These are phyloP conservation scores for Aspergillus cavernicola DNA, from an alignment of 495 filamentous ascomycete genomes.

Conservation along the genomic window DNA sequence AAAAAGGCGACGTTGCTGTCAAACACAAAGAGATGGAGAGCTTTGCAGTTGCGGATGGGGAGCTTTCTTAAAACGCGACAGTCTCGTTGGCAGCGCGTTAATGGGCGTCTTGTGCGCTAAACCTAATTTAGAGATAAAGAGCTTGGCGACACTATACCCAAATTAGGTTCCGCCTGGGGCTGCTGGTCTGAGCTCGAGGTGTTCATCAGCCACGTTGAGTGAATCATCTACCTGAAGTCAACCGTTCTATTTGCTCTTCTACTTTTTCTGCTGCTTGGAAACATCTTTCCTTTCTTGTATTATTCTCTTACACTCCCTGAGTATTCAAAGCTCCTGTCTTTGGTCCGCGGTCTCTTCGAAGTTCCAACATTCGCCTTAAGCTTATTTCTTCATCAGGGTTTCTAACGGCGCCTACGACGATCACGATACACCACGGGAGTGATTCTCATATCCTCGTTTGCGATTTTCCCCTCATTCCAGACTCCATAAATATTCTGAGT, in stretches of 20 bases:
- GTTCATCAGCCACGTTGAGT: neutral
- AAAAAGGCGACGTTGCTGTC: neutral
- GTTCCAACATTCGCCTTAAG: constrained; percentile 17
- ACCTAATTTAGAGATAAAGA: constrained; percentile 12
- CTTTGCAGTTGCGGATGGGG: constrained; percentile 17
- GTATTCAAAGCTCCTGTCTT: constrained; percentile 15
- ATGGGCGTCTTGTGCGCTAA: constrained; percentile 30
- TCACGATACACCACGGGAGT: constrained; percentile 15
- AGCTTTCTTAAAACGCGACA: constrained; percentile 24
- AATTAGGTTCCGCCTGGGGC: neutral
- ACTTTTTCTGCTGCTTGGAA: constrained; percentile 14
- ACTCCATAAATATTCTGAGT: constrained; percentile 12
- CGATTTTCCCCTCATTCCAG: neutral
- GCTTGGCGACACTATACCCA: constrained; percentile 24
- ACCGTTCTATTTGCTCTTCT: constrained; percentile 9
- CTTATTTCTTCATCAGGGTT: constrained; percentile 19
- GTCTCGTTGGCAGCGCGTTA: constrained; percentile 33
- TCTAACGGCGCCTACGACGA: constrained; percentile 20
- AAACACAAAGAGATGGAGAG: constrained; percentile 14
- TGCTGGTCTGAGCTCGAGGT: neutral
- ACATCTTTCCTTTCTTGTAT: constrained; percentile 15
- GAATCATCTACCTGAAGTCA: constrained; percentile 5
- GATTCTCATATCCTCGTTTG: constrained; percentile 1
- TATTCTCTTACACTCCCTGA: constrained; percentile 15
- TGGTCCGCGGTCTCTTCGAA: constrained; percentile 16